Evolutionary conservation across 2,329 filamentous ascomycete genomes (phyloP), one percentile per base, ranked within the genome.

Genomic region (Aureobasidium pullulans): DNA sequence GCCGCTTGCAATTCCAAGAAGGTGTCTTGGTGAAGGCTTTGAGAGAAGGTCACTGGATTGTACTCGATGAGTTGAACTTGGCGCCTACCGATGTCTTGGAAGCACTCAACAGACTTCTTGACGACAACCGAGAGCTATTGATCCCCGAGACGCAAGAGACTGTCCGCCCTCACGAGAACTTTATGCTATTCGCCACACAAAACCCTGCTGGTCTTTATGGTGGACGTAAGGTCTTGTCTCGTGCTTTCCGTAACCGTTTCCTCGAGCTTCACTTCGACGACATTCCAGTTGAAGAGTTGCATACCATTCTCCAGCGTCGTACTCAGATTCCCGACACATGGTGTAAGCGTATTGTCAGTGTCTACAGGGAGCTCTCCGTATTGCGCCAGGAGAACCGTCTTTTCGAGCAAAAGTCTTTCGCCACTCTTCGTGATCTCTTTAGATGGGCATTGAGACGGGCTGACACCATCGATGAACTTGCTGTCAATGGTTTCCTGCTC

Each of bases 401-500:
- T 5, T 99, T 99, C 69, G 95, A 99, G 75, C 90, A 96, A 68
- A 96, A 96, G 73, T 94, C 93, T 70, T 99, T 99, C 72, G 94
- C 95, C 1, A 99, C 94, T 1, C 78, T 99, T 47, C 83, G 94
- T 81, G 94, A 99, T 72, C 78, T 99, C 39, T 99, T 99, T 70
- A 82, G 94, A 65, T 99, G 94, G 94, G 93, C 94, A 3, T 76
- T 95, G 60, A 83, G 94, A 66, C 84, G 86, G 60, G 91, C 91
- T 0, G 89, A 96, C 64, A 90, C 86, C 31, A 85, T 92, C 10
- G 88, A 97, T 64, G 86, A 96, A 63, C 85, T 99, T 60, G 94
- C 94, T 1, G 80, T 85, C 11, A 93, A 99, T 71, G 94, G 94
- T 0, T 99, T 93, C 71, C 96, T 99, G 91, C 82, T 99, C 9